Base-by-base conservation (phyloP, 371 early-diverging fungal genomes). In the Rhizopus sp. region DNA sequence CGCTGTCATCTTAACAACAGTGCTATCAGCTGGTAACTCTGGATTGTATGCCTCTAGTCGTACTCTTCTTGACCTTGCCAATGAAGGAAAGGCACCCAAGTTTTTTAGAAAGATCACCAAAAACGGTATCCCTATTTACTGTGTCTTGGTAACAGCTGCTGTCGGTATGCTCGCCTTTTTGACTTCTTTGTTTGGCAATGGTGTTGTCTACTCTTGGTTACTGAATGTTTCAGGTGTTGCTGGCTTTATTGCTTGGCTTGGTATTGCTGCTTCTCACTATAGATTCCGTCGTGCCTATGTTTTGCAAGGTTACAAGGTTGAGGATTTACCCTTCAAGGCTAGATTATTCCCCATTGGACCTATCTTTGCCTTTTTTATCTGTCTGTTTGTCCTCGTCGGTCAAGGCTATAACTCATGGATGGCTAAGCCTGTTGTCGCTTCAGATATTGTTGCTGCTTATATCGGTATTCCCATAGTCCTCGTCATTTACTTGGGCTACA, bases 251-350 rank as follows among this genome's bases (percentile, higher is more conserved):
- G 87, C 91, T 49, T 94, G 94, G 94, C 53, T 75, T 45, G 72
- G 88, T 59, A 94, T 94, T 64, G 80, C 84, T 5, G 69, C 87
- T 35, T 80, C 84, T 49, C 93, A 94, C 63, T 79, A 83, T 50
- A 88, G 93, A 12, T 94, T 94, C 86, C 89, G 93, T 40, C 78
- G 75, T 48, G 93, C 93, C 9, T 88, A 83, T 62, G 62, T 73
- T 23, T 80, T 80, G 12, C 94, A 94, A 69, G 89, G 89, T 5
- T 80, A 78, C 38, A 64, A 72, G 7, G 66, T 89, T 41, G 64
- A 69, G 5, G 89, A 88, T 34, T 72, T 94, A 32, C 91, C 93
- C 0, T 94, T 90, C 66, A 63, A 64, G 38, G 86, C 93, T 0
- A 78, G 83, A 7, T 62, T 84, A 7, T 91, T 82, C 67, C 94